Evolutionary conservation across 164 flowering plant genomes (phyloP), one percentile per base, ranked within the genome.

Genomic region (Vitis amurensis): DNA sequence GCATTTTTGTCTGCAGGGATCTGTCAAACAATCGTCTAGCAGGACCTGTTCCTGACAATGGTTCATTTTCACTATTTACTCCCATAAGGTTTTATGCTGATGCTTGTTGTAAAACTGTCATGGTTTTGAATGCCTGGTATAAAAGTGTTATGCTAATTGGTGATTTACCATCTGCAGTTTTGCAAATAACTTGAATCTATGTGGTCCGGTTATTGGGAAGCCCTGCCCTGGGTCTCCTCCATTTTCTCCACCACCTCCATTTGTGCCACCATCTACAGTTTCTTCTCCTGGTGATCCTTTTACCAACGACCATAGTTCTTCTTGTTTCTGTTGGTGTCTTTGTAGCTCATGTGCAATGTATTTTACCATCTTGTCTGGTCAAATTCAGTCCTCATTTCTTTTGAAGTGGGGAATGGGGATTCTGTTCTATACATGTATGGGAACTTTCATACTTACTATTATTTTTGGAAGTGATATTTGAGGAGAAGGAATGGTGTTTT

Each of bases 21-120:
- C 81, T 88, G 9, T 88, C 92, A 49, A 86, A 86, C 63, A 88
- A 88, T 69, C 77, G 23, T 60, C 79, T 88, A 15, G 77, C 88
- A 16, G 92, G 92, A 27, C 9, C 30, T 23, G 69, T 67, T 11
- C 69, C 69, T 8, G 69, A 55, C 48, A 67, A 56, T 67, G 69
- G 69, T 10, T 67, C 69, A 11, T 67, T 67, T 31, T 55, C 60
- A 29, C 48, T 67, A 11, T 67, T 67, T 37, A 67, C 69, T 56
- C 69, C 69, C 14, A 67, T 67, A 47, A 67, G 69, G 69, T 67
- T 37, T 37, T 37, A 37, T 37, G 4, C 44, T 6, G 7, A 37
- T 37, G 44, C 6, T 37, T 3, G 6, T 37, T 37, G 44, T 37
- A 37, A 37, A 37, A 37, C 44, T 37, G 44, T 37, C 44, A 37